Percentiles rank a stretch among this genome's conserved stretches.
phyloP scores from a whole-genome alignment of 2,329 filamentous ascomycete species.

The Drechslerella dactyloides region DNA sequence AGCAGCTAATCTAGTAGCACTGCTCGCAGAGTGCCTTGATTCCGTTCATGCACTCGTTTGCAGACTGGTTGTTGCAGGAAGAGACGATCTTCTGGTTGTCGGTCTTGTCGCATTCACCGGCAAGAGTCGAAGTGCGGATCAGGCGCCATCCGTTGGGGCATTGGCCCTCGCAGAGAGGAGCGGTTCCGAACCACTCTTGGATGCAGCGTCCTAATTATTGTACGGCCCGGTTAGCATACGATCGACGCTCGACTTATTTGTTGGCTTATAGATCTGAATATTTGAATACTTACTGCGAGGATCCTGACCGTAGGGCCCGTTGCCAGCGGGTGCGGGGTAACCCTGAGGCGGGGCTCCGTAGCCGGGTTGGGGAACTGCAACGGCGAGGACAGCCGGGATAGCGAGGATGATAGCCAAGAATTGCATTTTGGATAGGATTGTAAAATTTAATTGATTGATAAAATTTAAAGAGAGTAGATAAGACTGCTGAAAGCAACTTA shows the following conservation, averaged over 20 bases:
- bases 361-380: background rate
- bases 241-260: background rate
- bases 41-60: conserved; percentile 21
- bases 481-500: background rate
- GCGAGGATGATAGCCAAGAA: background rate
- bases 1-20: conserved; percentile 24
- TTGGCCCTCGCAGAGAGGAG: conserved; percentile 35
- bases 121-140: conserved; percentile 10
- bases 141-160: conserved; percentile 42
- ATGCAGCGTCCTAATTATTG: conserved; percentile 31
- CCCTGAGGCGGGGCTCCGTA: conserved; percentile 3
- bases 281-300: conserved; percentile 16
- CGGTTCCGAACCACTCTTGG: conserved; percentile 49
- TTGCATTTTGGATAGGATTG: conserved; percentile 3
- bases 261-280: background rate
- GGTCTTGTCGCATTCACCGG: conserved; percentile 23
- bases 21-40: conserved; percentile 42
- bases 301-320: background rate
- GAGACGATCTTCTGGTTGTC: conserved; percentile 20
- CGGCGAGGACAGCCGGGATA: background rate
- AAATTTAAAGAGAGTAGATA: background rate
- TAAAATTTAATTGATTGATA: background rate
- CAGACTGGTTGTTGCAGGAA: conserved; percentile 22
- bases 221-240: conserved; percentile 16
- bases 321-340: background rate